Conservation (phyloP, 1,284 basidiomycete genomes). For the Rhodotorula sp. region DNA sequence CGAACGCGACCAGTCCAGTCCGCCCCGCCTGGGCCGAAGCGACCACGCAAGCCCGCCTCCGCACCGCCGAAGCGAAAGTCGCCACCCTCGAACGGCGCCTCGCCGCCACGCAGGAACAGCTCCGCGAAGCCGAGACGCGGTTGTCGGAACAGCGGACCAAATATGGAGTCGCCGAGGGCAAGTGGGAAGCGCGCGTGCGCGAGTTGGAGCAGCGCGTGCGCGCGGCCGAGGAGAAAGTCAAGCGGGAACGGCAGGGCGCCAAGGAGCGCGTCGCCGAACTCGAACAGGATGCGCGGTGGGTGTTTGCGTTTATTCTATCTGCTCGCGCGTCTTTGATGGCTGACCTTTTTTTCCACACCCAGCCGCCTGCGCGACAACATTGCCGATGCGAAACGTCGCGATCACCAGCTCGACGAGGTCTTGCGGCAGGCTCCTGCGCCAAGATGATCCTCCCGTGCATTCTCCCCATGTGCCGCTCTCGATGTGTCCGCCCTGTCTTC, state of each 20-base stretch:
- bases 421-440: background rate
- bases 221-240: conserved; percentile 87
- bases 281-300: conserved; percentile 44
- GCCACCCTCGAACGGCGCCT: conserved; percentile 78
- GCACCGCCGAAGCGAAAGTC: conserved; percentile 67
- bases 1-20: conserved; percentile 27
- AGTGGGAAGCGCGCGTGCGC: conserved; percentile 88
- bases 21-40: conserved; percentile 31
- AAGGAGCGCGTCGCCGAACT: conserved; percentile 68
- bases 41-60: conserved; percentile 55
- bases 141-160: conserved; percentile 69
- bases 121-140: conserved; percentile 76
- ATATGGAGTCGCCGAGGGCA: conserved; percentile 67
- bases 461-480: background rate
- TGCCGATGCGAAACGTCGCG: background rate
- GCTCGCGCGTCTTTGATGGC: background rate
- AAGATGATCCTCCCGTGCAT: background rate
- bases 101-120: conserved; percentile 75
- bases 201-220: conserved; percentile 83
- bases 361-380: background rate
- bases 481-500: too few relatives aligned
- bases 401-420: conserved; percentile 5
- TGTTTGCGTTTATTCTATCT: background rate
- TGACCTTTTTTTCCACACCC: background rate
- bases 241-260: conserved; percentile 88